Evolutionary conservation across 352 stramenopile genomes (phyloP).

Genomic region (Globisporangium nunn): DNA sequence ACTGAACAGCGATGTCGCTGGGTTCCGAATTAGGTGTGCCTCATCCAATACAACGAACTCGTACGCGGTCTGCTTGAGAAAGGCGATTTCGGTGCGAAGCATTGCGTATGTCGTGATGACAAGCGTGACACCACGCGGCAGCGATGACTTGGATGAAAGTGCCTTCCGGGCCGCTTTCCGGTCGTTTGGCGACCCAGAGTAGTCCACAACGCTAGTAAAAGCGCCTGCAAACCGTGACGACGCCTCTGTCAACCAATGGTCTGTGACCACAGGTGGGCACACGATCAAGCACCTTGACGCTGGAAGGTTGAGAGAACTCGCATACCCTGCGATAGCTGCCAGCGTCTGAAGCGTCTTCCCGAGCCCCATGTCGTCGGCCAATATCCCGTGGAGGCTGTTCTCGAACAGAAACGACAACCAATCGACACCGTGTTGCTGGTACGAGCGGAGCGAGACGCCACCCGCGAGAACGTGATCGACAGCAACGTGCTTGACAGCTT

Average conservation of each 20-base stretch:
- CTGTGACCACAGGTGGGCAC: conserved; percentile 91
- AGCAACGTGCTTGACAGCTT: conserved; percentile 38
- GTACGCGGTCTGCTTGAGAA: conserved; percentile 52
- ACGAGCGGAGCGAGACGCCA: conserved; percentile 37
- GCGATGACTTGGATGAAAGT: neutral
- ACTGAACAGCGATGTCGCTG: conserved; percentile 82
- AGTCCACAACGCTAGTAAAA: conserved; percentile 72
- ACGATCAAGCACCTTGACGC: conserved; percentile 71
- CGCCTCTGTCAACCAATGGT: conserved; percentile 94
- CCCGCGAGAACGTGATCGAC: conserved; percentile 23
- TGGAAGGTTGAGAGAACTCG: conserved; percentile 14
- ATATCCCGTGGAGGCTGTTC: conserved; percentile 71
- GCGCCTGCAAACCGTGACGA: conserved; percentile 64
- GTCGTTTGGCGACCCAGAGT: conserved; percentile 48
- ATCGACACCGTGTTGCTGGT: conserved; percentile 76
- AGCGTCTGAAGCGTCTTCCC: conserved; percentile 95
- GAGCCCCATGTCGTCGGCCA: conserved; percentile 88
- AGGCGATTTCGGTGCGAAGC: conserved; percentile 78
- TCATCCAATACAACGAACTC: conserved; percentile 94
- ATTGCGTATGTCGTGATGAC: conserved; percentile 85
- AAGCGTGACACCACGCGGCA: conserved; percentile 10
- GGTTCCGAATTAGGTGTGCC: conserved; percentile 96
- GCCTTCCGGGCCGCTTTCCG: conserved; percentile 25
- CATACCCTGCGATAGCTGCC: conserved; percentile 69
- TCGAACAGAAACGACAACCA: conserved; percentile 68